phyloP scores from a whole-genome alignment of 1,284 basidiomycete species.

The Wolfiporia cocos region DNA sequence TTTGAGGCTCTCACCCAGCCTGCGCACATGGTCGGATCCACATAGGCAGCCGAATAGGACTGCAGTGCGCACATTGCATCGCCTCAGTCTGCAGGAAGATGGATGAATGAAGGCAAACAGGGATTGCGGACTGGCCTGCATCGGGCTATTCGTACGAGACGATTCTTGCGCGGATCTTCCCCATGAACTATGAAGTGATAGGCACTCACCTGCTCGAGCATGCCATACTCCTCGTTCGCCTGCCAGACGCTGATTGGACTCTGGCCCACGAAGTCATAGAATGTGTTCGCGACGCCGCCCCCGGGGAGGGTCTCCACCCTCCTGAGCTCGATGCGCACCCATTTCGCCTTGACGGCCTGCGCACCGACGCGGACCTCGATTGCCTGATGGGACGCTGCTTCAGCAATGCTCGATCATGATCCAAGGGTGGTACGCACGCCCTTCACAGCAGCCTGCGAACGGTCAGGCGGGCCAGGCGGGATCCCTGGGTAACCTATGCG shows the following conservation, averaged over 20 bases:
- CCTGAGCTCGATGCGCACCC: conserved; percentile 82
- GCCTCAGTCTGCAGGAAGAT: no score
- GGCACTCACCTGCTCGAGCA: conserved; percentile 60
- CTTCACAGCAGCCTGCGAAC: conserved; percentile 74
- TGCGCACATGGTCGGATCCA: no score
- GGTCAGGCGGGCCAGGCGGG: conserved; percentile 60
- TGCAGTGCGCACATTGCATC: no score
- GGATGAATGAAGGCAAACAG: no score
- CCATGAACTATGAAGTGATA: no score
- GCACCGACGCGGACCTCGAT: conserved; percentile 73
- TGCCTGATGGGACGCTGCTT: conserved; percentile 38
- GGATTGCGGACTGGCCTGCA: no score
- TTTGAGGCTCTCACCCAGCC: no score
- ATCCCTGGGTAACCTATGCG: conserved; percentile 73
- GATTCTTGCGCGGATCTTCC: no score
- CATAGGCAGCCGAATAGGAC: no score
- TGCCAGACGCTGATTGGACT: conserved; percentile 70
- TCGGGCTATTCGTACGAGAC: no score
- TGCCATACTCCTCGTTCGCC: conserved; percentile 64
- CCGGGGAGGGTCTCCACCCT: conserved; percentile 80
- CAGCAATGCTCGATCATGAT: conserved; percentile 1
- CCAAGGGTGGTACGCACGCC: conserved; percentile 49
- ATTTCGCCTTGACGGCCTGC: conserved; percentile 82
- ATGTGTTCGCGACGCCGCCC: conserved; percentile 61
- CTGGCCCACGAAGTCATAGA: conserved; percentile 66